Conservation (phyloP, 2,329 filamentous ascomycete species). For the Colletotrichum musae region DNA sequence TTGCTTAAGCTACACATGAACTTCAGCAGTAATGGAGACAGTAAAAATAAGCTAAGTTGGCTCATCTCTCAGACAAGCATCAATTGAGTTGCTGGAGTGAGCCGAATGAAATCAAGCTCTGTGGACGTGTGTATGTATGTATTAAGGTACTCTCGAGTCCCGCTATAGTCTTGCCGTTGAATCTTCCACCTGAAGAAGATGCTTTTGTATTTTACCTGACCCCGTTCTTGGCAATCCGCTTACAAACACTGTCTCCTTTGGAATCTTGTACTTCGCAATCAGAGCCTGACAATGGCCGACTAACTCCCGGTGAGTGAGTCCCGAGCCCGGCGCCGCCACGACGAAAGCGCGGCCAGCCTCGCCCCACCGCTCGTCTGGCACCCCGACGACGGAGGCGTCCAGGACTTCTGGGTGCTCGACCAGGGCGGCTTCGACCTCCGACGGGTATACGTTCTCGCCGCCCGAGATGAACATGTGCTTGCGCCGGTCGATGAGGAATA, state of each 20-base stretch:
- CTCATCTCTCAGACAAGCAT: too few relatives aligned
- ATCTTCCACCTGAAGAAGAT: slow-evolving; percentile 11
- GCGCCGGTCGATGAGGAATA: slow-evolving; percentile 30
- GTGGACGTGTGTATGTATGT: not conserved
- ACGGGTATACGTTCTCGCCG: slow-evolving; percentile 37
- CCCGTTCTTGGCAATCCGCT: slow-evolving; percentile 25
- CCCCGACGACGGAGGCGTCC: slow-evolving; percentile 26
- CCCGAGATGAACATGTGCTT: slow-evolving; percentile 40
- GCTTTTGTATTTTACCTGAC: slow-evolving; percentile 32
- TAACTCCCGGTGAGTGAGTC: slow-evolving; percentile 1
- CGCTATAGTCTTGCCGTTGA: slow-evolving; percentile 18
- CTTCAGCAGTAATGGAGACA: not conserved
- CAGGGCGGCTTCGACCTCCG: slow-evolving; percentile 29
- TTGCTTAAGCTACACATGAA: too few relatives aligned
- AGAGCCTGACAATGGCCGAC: slow-evolving; percentile 12
- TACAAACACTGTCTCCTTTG: slow-evolving; percentile 29
- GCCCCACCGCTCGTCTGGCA: slow-evolving; percentile 31
- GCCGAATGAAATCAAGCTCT: too few relatives aligned
- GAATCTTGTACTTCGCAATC: slow-evolving; percentile 31
- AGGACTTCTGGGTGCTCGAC: slow-evolving; percentile 24
- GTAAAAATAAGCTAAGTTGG: too few relatives aligned
- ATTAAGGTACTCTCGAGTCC: not conserved
- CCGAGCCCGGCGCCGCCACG: slow-evolving; percentile 2
- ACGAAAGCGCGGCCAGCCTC: slow-evolving; percentile 35
- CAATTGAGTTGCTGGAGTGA: too few relatives aligned